phyloP scores from a whole-genome alignment of 176 grass and related monocot genomes.

The Musa troglodytarum region DNA sequence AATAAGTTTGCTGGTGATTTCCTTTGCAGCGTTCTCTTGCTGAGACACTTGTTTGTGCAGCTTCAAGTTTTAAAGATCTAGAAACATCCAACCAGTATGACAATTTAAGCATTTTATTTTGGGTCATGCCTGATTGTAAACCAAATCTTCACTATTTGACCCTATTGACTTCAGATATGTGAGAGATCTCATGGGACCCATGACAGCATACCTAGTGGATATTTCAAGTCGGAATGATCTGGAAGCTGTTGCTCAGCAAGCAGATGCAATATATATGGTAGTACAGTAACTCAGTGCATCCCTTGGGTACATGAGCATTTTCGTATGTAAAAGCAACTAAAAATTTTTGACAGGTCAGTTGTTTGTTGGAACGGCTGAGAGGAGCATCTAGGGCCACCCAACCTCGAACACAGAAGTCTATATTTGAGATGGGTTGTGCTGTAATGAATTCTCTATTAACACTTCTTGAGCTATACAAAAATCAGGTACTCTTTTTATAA shows the following conservation, averaged over 20 bases:
- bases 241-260: constrained; percentile 82
- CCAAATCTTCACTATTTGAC: background rate
- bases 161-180: constrained; percentile 43
- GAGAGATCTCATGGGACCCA: constrained; percentile 91
- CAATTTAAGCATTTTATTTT: constrained; percentile 26
- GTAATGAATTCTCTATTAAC: constrained; percentile 84
- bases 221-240: constrained; percentile 75
- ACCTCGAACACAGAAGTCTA: constrained; percentile 76
- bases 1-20: constrained; percentile 20
- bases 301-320: constrained; percentile 19
- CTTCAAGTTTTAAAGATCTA: constrained; percentile 81
- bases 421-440: constrained; percentile 83
- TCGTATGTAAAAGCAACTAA: constrained; percentile 25
- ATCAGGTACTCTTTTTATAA: constrained; percentile 44
- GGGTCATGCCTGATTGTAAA: constrained; percentile 5
- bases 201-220: constrained; percentile 65
- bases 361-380: constrained; percentile 87
- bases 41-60: constrained; percentile 88
- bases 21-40: constrained; percentile 78
- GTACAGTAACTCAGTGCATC: constrained; percentile 10
- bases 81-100: constrained; percentile 79
- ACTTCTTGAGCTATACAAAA: constrained; percentile 85
- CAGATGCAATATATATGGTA: constrained; percentile 88
- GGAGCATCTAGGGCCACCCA: constrained; percentile 90
- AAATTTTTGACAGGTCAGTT: constrained; percentile 59